These are phyloP conservation scores for Leavenworthia alabamica DNA, from an alignment of 345 rosid genomes.

Conservation along the genomic window DNA sequence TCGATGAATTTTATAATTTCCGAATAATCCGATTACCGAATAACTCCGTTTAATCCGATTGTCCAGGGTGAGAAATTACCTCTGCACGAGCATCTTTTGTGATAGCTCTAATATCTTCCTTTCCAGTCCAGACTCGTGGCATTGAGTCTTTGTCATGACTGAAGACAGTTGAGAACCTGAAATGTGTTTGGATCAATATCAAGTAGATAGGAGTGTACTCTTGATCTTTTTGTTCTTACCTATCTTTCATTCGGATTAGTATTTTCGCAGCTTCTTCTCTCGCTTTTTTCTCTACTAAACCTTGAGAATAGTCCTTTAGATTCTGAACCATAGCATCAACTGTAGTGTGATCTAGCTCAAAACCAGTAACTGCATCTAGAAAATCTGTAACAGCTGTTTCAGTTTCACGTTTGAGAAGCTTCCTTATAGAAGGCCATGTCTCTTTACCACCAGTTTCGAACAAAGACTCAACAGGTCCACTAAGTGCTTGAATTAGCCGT, in stretches of 20 bases:
- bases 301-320: slow-evolving; percentile 44
- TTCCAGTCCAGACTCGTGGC: slow-evolving; percentile 75
- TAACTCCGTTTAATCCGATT: too few species aligned
- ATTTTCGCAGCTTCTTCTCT: slow-evolving; percentile 70
- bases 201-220: neutral
- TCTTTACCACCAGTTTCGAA: slow-evolving; percentile 52
- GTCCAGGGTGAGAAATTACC: slow-evolving; percentile 53
- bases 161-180: slow-evolving; percentile 65
- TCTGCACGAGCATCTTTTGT: slow-evolving; percentile 57
- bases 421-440: slow-evolving; percentile 62
- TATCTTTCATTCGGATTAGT: slow-evolving; percentile 67
- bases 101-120: slow-evolving; percentile 58
- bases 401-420: slow-evolving; percentile 57
- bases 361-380: slow-evolving; percentile 40
- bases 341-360: slow-evolving; percentile 46
- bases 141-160: slow-evolving; percentile 58
- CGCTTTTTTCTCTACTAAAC: slow-evolving; percentile 59
- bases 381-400: slow-evolving; percentile 45
- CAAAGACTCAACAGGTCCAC: slow-evolving; percentile 49
- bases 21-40: too few species aligned
- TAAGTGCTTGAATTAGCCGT: slow-evolving; percentile 43
- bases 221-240: slow-evolving; percentile 31
- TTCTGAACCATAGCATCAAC: slow-evolving; percentile 43
- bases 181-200: slow-evolving; percentile 17
- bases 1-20: too few species aligned